A percentile compares a stretch with the other conserved stretches of the same genome.
phyloP scores from a whole-genome alignment of 1,139 yeast genomes.

The Yamadazyma conglobata region DNA sequence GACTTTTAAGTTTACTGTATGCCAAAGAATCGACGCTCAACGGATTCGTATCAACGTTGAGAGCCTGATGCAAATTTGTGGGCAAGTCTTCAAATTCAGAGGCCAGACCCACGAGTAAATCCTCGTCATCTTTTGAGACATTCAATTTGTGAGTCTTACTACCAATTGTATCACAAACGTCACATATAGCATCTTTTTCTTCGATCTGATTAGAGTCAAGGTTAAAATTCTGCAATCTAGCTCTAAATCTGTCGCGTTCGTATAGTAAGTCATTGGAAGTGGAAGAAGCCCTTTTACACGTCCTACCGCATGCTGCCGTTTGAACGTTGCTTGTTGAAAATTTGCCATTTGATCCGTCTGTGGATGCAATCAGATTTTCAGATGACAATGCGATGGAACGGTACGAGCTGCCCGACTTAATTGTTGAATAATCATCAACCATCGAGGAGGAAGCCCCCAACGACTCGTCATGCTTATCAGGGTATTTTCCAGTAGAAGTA shows the following conservation, averaged over 20 bases:
- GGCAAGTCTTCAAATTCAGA: not conserved
- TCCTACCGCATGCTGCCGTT: too few relatives aligned
- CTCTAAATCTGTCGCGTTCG: conserved; percentile 45
- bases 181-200: conserved; percentile 20
- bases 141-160: conserved; percentile 38
- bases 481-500: too few relatives aligned
- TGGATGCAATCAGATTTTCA: too few relatives aligned
- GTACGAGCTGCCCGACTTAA: too few relatives aligned
- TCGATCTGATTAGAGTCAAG: conserved; percentile 11
- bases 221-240: conserved; percentile 38
- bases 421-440: too few relatives aligned
- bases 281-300: conserved; percentile 38
- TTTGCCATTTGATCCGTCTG: too few relatives aligned
- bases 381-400: too few relatives aligned
- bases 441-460: too few relatives aligned
- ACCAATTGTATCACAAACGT: conserved; percentile 37
- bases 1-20: conserved; percentile 11
- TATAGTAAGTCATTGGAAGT: conserved; percentile 40
- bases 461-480: too few relatives aligned
- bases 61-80: not conserved
- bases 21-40: conserved; percentile 22
- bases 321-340: too few relatives aligned
- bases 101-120: not conserved
- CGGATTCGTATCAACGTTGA: conserved; percentile 19
- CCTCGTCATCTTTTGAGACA: conserved; percentile 13